Conservation (phyloP, 73 alveolate species). For the Paramecium octaurelia region DNA sequence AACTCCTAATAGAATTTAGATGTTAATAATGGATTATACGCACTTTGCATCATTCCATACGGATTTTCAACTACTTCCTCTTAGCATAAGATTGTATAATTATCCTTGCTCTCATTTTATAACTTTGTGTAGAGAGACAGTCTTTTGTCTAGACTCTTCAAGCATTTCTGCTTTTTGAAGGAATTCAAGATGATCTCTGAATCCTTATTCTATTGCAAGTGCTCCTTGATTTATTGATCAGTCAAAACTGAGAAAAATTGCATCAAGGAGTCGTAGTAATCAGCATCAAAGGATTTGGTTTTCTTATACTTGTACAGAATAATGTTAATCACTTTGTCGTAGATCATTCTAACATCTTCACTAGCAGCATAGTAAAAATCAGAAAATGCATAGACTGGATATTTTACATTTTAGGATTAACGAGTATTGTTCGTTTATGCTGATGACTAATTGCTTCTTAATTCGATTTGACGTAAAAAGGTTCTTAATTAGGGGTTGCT, state of each 20-base stretch:
- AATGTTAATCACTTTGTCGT: background rate
- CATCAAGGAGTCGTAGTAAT: background rate
- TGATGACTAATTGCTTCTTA: background rate
- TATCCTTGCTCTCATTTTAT: background rate
- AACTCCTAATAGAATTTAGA: background rate
- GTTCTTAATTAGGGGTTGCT: background rate
- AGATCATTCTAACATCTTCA: background rate
- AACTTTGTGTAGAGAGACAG: background rate
- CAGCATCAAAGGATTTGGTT: background rate
- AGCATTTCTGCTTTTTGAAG: background rate
- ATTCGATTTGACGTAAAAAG: background rate
- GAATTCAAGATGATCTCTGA: background rate
- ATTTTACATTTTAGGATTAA: background rate
- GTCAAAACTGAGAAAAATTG: background rate
- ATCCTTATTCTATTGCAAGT: background rate
- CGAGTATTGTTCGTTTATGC: background rate
- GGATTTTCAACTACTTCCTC: background rate
- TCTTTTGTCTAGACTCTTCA: background rate
- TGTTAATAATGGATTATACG: background rate
- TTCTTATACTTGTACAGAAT: background rate
- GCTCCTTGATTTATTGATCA: slow-evolving; percentile 2
- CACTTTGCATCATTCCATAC: background rate
- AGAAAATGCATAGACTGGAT: slow-evolving; percentile 22
- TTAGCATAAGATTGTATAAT: background rate
- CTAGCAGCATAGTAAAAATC: slow-evolving; percentile 29